Conservation (phyloP, 2,329 filamentous ascomycete genomes). For the Claviceps digitariae region DNA sequence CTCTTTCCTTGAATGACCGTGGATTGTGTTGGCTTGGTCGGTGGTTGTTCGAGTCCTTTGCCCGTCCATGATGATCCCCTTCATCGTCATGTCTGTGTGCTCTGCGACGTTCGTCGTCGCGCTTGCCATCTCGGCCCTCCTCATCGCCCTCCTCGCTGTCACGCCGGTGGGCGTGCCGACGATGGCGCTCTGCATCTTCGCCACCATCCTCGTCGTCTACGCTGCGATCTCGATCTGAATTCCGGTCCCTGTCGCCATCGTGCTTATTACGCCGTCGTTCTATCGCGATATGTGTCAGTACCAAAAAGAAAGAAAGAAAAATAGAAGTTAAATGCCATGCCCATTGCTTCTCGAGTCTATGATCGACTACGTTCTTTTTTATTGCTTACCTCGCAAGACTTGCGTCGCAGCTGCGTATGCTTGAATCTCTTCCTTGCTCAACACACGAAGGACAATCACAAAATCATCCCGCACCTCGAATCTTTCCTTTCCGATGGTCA, state of each 20-base stretch:
- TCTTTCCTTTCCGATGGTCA: slow-evolving; percentile 76
- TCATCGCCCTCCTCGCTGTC: slow-evolving; percentile 11
- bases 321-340: not conserved
- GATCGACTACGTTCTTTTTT: no score
- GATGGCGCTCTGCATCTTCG: slow-evolving; percentile 11
- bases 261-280: slow-evolving; percentile 21
- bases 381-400: slow-evolving; percentile 57
- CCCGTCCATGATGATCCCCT: slow-evolving; percentile 9
- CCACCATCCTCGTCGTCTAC: slow-evolving; percentile 6
- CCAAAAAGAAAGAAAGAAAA: no score
- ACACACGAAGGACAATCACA: slow-evolving; percentile 79
- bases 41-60: slow-evolving; percentile 6
- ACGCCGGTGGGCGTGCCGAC: slow-evolving; percentile 5
- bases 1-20: slow-evolving; percentile 11
- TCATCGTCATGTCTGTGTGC: slow-evolving; percentile 12
- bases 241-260: slow-evolving; percentile 23
- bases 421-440: slow-evolving; percentile 83
- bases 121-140: not conserved
- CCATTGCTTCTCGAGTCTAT: no score
- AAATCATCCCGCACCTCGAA: slow-evolving; percentile 89
- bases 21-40: slow-evolving; percentile 9
- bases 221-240: slow-evolving; percentile 2
- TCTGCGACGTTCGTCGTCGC: slow-evolving; percentile 10
- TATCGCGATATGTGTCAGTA: slow-evolving; percentile 1
- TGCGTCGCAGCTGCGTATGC: slow-evolving; percentile 71